Percentiles rank a stretch among this genome's conserved stretches.
These are phyloP conservation scores for Spizellomyces punctatus DNA, from an alignment of 192 early-diverging fungal species.

Conservation along the genomic window DNA sequence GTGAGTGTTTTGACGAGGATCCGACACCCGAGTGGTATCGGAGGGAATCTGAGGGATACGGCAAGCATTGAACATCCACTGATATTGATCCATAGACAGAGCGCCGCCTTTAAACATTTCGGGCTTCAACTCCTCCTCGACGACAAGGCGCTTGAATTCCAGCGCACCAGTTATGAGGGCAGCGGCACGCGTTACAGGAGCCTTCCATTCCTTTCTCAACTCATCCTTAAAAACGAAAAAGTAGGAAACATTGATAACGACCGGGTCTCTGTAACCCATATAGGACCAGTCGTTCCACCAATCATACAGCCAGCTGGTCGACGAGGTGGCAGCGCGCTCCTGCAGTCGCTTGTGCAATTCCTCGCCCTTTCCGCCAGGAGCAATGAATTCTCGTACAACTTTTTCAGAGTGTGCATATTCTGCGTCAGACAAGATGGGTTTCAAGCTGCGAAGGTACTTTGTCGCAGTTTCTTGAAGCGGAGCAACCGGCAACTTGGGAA, in stretches of 20 bases:
- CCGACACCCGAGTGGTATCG: conserved; percentile 75
- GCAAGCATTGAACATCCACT: conserved; percentile 96
- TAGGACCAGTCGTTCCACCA: conserved; percentile 99
- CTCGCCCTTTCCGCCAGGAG: conserved; percentile 78
- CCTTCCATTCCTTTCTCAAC: conserved; percentile 60
- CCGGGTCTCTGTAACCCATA: conserved; percentile 90
- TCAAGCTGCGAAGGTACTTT: conserved; percentile 80
- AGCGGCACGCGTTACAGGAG: conserved; percentile 84
- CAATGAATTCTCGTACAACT: conserved; percentile 76
- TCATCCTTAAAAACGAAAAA: conserved; percentile 95
- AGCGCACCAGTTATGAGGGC: conserved; percentile 86
- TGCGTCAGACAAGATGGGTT: conserved; percentile 64
- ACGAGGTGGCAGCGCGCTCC: conserved; percentile 71
- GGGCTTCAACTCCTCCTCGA: conserved; percentile 72
- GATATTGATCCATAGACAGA: conserved; percentile 89
- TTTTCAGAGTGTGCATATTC: conserved; percentile 71
- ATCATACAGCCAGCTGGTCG: conserved; percentile 88
- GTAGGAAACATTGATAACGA: conserved; percentile 96
- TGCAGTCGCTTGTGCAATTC: conserved; percentile 84
- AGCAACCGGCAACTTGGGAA: conserved; percentile 92
- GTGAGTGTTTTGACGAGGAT: conserved; percentile 77
- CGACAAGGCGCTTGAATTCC: conserved; percentile 82
- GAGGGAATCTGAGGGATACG: conserved; percentile 86
- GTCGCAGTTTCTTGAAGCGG: conserved; percentile 76
- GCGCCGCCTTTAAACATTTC: conserved; percentile 79